A percentile compares a stretch with the other conserved stretches of the same genome.
These are phyloP conservation scores for Agastache rugosa DNA, from an alignment of 257 asterid genomes.

Conservation along the genomic window DNA sequence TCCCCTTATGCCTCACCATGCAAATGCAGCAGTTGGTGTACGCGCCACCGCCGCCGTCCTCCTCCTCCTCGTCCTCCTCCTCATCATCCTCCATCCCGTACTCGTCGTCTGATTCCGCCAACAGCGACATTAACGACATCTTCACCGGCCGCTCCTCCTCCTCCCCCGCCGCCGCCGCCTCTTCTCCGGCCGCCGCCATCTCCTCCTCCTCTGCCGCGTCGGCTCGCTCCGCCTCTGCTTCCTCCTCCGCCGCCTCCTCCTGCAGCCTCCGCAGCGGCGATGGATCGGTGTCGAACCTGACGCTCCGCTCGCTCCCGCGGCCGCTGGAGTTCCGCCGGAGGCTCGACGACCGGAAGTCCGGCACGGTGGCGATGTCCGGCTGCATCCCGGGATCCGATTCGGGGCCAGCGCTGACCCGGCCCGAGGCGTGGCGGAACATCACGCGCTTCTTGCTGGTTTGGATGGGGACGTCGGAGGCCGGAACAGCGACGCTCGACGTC, in stretches of 20 bases:
- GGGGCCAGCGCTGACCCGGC: slow-evolving; percentile 36
- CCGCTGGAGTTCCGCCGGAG: slow-evolving; percentile 45
- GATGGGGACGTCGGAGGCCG: slow-evolving; percentile 72
- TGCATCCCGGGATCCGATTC: slow-evolving; percentile 32
- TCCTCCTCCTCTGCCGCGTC: slow-evolving; percentile 22
- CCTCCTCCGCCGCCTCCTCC: slow-evolving; percentile 36
- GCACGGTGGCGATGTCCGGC: slow-evolving; percentile 34
- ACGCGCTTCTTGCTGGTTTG: slow-evolving; percentile 34
- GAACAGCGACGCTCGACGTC: slow-evolving; percentile 66
- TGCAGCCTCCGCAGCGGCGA: slow-evolving; percentile 40
- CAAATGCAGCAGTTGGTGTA: slow-evolving; percentile 67
- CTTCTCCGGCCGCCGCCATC: slow-evolving; percentile 11
- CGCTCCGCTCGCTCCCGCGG: slow-evolving; percentile 43
- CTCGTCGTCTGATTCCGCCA: slow-evolving; percentile 70
- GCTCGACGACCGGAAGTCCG: slow-evolving; percentile 30
- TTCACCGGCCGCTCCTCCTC: slow-evolving; percentile 47
- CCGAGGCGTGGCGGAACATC: slow-evolving; percentile 49
- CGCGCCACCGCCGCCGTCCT: slow-evolving; percentile 27
- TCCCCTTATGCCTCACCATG: slow-evolving; percentile 82
- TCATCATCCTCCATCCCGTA: slow-evolving; percentile 56
- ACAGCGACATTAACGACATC: slow-evolving; percentile 78
- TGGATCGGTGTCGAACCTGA: slow-evolving; percentile 40
- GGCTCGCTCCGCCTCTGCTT: not conserved
- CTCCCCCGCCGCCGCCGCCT: slow-evolving; percentile 19
- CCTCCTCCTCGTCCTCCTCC: slow-evolving; percentile 56